Conservation (phyloP, 129 eudicot genomes). For the Calendula officinalis region DNA sequence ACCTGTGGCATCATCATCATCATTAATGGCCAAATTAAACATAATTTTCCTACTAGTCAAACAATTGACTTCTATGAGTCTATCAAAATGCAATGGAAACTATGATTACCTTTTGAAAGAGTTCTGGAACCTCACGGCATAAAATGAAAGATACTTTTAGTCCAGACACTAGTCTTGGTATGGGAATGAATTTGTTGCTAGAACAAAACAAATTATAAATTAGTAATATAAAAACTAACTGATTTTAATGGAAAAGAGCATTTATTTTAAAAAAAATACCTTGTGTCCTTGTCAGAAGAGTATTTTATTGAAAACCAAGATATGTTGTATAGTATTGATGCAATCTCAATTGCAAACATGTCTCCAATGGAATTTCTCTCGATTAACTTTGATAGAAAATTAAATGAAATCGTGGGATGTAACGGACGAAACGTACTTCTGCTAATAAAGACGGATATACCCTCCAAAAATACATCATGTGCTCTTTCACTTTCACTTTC, state of each 20-base stretch:
- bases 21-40: slow-evolving; percentile 4
- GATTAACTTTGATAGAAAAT: slow-evolving; percentile 41
- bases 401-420: slow-evolving; percentile 28
- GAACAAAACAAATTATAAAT: slow-evolving; percentile 18
- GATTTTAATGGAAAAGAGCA: slow-evolving; percentile 9
- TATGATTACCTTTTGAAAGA: slow-evolving; percentile 62
- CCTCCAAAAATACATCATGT: slow-evolving; percentile 43
- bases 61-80: slow-evolving; percentile 10
- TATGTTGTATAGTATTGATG: slow-evolving; percentile 58
- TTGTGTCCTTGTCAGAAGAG: slow-evolving; percentile 38
- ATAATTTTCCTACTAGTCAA: slow-evolving; percentile 13
- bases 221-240: slow-evolving; percentile 12
- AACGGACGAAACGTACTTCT: slow-evolving; percentile 41
- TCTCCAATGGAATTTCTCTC: slow-evolving; percentile 53
- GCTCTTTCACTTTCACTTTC: slow-evolving; percentile 57
- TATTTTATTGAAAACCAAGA: slow-evolving; percentile 60
- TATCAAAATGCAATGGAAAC: not conserved
- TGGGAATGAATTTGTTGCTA: slow-evolving; percentile 42
- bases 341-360: slow-evolving; percentile 64
- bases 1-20: slow-evolving; percentile 50
- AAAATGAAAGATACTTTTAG: slow-evolving; percentile 62
- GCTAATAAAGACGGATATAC: slow-evolving; percentile 54
- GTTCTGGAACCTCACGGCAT: slow-evolving; percentile 74
- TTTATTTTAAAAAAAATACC: slow-evolving; percentile 38
- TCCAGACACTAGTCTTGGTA: slow-evolving; percentile 45